Conservation (phyloP, 768 basidiomycete genomes). For the Boletus vermiculosoides region DNA sequence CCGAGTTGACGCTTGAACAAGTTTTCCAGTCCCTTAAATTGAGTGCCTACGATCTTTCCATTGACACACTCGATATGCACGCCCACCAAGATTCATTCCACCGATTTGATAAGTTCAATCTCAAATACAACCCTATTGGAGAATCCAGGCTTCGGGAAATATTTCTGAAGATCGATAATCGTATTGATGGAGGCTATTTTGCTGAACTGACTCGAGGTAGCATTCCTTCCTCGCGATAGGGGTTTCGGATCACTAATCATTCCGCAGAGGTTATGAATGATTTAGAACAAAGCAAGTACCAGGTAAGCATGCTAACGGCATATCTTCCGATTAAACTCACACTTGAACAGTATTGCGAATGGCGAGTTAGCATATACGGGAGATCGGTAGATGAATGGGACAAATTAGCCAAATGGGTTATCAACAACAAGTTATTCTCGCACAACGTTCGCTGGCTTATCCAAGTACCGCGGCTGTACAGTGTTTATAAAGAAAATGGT, state of each 20-base stretch:
- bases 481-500: conserved; percentile 90
- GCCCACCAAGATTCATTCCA: conserved; percentile 98
- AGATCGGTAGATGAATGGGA: conserved; percentile 88
- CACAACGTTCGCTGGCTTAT: conserved; percentile 99
- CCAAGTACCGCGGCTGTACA: conserved; percentile 91
- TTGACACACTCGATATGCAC: conserved; percentile 99
- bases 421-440: conserved; percentile 88
- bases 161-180: conserved; percentile 97
- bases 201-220: conserved; percentile 92
- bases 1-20: conserved; percentile 81
- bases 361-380: conserved; percentile 96
- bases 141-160: conserved; percentile 94
- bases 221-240: neutral
- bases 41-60: conserved; percentile 96
- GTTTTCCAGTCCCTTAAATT: conserved; percentile 96
- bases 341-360: conserved; percentile 80
- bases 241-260: neutral
- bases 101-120: conserved; percentile 96
- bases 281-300: conserved; percentile 97
- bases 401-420: conserved; percentile 96
- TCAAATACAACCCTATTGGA: conserved; percentile 96
- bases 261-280: conserved; percentile 91
- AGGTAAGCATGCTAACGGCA: conserved; percentile 46
- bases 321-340: neutral
- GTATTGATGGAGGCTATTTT: conserved; percentile 86